A percentile compares a stretch with the other conserved stretches of the same genome.
Conservation (phyloP, 1,284 basidiomycete species). For the Tilletiaria anomala region DNA sequence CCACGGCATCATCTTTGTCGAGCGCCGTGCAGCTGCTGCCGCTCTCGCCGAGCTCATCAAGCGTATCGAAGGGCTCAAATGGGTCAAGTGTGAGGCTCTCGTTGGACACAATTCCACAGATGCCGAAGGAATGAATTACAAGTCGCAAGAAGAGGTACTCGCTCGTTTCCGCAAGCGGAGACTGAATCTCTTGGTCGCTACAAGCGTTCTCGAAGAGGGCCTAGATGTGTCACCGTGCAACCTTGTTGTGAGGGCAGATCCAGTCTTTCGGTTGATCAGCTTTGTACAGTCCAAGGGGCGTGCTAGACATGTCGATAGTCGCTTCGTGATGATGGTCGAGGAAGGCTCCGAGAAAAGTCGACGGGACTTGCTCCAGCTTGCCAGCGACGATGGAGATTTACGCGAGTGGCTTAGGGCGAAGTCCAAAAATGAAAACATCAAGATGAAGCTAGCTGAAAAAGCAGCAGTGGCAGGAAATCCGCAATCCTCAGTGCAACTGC, state of each 20-base stretch:
- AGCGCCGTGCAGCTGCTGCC: constrained; percentile 14
- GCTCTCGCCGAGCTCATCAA: constrained; percentile 18
- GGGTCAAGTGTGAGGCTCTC: constrained; percentile 13
- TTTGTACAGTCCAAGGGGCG: constrained; percentile 21
- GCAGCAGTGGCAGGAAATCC: too few relatives aligned
- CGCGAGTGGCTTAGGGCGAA: background rate
- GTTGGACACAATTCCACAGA: constrained; percentile 3
- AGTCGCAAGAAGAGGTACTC: constrained; percentile 15
- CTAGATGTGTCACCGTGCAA: constrained; percentile 23
- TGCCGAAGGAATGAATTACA: constrained; percentile 2
- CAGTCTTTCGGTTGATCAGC: constrained; percentile 18
- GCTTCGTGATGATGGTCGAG: constrained; percentile 17
- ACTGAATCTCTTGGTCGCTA: constrained; percentile 22
- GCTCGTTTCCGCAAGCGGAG: constrained; percentile 12
- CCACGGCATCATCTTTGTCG: constrained; percentile 25
- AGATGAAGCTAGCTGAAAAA: too few relatives aligned
- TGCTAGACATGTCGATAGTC: constrained; percentile 10
- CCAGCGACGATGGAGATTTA: background rate
- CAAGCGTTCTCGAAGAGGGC: constrained; percentile 24
- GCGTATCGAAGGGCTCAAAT: constrained; percentile 10
- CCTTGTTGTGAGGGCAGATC: constrained; percentile 23
- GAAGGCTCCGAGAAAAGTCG: constrained; percentile 7
- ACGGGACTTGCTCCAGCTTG: constrained; percentile 3
- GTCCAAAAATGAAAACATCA: too few relatives aligned
- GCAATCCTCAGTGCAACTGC: too few relatives aligned